Base-by-base conservation (phyloP, 2,329 filamentous ascomycete species). In the Endothia cerciana region DNA sequence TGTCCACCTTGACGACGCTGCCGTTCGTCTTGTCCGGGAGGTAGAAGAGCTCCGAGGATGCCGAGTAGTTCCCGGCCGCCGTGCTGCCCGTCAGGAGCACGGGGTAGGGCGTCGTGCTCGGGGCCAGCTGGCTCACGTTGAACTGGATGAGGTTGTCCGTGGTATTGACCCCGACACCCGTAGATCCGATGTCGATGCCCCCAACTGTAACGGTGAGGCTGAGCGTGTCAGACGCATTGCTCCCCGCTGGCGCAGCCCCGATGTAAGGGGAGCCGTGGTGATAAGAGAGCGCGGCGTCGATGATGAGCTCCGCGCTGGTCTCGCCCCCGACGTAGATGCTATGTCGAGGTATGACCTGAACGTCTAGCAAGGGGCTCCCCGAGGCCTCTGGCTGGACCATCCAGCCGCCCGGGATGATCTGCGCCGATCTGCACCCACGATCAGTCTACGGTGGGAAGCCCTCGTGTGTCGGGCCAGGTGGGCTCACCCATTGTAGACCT, bases 301-400 rank as follows among this genome's bases (percentile, higher is more conserved):
- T 76, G 5, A 83, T 73, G 62, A 83, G 80, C 22, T 80, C 77
- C 2, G 76, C 82, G 3, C 71, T 67, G 3, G 68, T 61, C 65
- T 83, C 82, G 55, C 73, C 76, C 19, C 76, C 77, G 2, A 84
- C 73, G 61, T 83, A 84, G 55, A 84, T 74, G 70, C 76, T 83
- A 70, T 82, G 79, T 1, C 82, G 78, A 7, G 82, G 78, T 41
- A 76, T 75, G 69, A 83, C 76, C 60, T 81, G 80, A 49, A 84
- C 71, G 63, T 82, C 70, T 2, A 83, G 70, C 36, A 79, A 77
- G 3, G 77, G 76, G 22, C 41, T 64, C 1, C 51, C 33, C 22
- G 66, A 59, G 19, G 51, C 28, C 22, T 58, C 58, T 22, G 57
- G 61, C 45, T 59, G 55, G 22, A 60, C 62, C 51, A 62, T 19